A percentile compares a stretch with the other conserved stretches of the same genome.
phyloP scores from a whole-genome alignment of 2,329 filamentous ascomycete genomes.

The Fusarium fracticaudum region DNA sequence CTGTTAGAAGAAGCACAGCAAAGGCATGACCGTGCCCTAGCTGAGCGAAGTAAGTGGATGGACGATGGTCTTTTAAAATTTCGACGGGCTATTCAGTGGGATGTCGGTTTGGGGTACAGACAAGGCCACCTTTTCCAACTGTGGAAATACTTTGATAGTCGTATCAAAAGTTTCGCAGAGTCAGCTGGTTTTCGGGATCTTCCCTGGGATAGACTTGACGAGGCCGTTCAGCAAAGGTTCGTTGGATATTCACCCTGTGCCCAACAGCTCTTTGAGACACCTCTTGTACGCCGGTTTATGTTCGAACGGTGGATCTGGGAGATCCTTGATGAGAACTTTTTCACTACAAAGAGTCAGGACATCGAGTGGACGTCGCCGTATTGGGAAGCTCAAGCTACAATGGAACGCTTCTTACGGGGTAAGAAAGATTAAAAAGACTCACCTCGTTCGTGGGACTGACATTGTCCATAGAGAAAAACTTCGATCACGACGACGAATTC shows the following conservation, averaged over 20 bases:
- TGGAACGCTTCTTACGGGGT: not conserved
- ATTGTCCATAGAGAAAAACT: not conserved
- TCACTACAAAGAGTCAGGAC: not conserved
- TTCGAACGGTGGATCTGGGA: not conserved
- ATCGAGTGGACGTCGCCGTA: not conserved
- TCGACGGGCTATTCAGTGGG: rapidly evolving
- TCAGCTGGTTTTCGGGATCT: not conserved
- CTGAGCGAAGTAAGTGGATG: rapidly evolving
- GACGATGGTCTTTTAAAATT: not conserved
- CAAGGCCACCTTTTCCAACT: not conserved
- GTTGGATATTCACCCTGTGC: not conserved
- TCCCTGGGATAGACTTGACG: not conserved
- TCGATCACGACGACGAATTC: rapidly evolving
- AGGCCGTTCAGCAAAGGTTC: not conserved
- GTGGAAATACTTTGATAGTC: no score
- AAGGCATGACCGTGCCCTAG: not conserved
- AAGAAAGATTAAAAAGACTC: not conserved
- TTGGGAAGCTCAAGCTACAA: not conserved
- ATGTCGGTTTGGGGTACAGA: not conserved
- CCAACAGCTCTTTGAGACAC: not conserved
- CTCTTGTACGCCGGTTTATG: not conserved
- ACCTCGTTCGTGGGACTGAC: not conserved
- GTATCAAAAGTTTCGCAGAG: no score
- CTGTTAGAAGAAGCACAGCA: not conserved
- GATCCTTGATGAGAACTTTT: not conserved